phyloP scores from a whole-genome alignment of 202 grass and related monocot genomes.

The Musa balbisiana region DNA sequence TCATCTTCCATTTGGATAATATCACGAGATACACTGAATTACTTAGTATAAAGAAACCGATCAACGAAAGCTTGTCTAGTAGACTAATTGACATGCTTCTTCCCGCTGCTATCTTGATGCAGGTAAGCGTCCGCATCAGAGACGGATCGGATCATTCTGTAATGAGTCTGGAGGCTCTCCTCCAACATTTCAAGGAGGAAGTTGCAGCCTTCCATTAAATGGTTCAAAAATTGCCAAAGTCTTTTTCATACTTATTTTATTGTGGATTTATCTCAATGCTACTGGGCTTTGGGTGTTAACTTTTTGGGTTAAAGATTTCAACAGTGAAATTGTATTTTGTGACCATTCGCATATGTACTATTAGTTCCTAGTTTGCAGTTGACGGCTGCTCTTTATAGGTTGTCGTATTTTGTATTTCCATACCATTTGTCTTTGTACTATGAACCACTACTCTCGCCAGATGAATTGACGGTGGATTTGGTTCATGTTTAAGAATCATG shows the following conservation, averaged over 20 bases:
- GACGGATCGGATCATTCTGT: slow-evolving; percentile 40
- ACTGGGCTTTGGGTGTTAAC: neutral
- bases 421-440: too few relatives aligned
- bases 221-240: neutral
- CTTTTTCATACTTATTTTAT: neutral
- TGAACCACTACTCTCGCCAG: too few relatives aligned
- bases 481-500: too few relatives aligned
- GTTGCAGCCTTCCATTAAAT: slow-evolving; percentile 39
- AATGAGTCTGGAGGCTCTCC: slow-evolving; percentile 33
- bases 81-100: neutral
- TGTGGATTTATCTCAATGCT: neutral
- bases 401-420: too few relatives aligned
- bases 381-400: too few relatives aligned
- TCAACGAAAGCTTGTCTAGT: neutral
- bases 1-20: neutral
- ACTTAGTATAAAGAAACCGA: neutral
- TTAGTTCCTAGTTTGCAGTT: too few relatives aligned
- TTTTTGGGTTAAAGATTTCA: neutral
- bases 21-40: neutral
- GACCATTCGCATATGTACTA: too few relatives aligned
- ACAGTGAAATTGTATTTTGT: too few relatives aligned
- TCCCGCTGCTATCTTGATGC: slow-evolving; percentile 3
- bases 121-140: slow-evolving; percentile 58
- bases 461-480: too few relatives aligned
- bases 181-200: slow-evolving; percentile 45